Evolutionary conservation across 2,329 filamentous ascomycete genomes (phyloP).

Genomic region (Claviceps humidiphila): DNA sequence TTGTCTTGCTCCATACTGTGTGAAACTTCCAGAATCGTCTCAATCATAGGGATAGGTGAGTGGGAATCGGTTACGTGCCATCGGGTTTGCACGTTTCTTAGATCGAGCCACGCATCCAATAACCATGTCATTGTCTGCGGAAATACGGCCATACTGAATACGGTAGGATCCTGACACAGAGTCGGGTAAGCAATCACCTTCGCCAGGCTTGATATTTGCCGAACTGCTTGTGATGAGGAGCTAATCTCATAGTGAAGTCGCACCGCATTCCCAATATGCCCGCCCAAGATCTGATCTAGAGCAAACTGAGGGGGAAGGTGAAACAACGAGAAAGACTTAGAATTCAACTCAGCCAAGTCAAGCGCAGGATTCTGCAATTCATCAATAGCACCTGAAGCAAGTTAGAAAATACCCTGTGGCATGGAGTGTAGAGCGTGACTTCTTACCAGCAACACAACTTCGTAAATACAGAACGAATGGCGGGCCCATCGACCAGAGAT

Average conservation of each 20-base stretch:
- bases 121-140: constrained; percentile 34
- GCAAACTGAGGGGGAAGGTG: constrained; percentile 27
- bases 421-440: constrained; percentile 1
- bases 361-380: constrained; percentile 21
- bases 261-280: constrained; percentile 12
- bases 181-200: constrained; percentile 30
- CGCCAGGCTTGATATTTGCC: constrained; percentile 31
- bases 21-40: constrained; percentile 22
- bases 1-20: constrained; percentile 10
- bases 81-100: constrained; percentile 26
- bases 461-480: constrained; percentile 36
- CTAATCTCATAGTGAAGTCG: constrained; percentile 27
- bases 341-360: constrained; percentile 15
- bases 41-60: constrained; percentile 23
- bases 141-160: constrained; percentile 20
- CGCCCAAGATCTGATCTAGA: constrained; percentile 22
- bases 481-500: constrained; percentile 34
- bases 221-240: constrained; percentile 29
- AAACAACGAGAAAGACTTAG: constrained; percentile 15
- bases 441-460: constrained; percentile 30
- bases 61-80: constrained; percentile 20
- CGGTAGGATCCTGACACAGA: constrained; percentile 19
- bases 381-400: constrained; percentile 17
- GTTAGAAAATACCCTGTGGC: constrained; percentile 8
- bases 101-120: constrained; percentile 32